Percentiles rank a stretch among this genome's conserved stretches.
Conservation (phyloP, 106 monocot species). For the Allium sativum region DNA sequence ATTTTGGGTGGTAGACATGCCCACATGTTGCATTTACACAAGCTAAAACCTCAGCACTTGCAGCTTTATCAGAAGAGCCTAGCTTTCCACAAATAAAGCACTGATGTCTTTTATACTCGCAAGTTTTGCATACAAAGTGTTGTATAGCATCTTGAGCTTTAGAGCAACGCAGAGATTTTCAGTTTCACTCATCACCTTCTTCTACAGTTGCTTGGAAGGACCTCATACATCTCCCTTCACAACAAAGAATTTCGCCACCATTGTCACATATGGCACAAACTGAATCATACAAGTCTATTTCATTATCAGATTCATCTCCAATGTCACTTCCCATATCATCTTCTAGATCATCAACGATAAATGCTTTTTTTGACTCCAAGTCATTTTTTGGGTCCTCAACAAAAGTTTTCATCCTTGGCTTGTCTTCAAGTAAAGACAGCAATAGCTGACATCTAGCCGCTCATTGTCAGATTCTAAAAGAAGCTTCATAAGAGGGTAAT, state of each 20-base stretch:
- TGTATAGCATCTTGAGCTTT: conserved; percentile 38
- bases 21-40: conserved; percentile 74
- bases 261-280: too few species aligned
- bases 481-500: conserved; percentile 30
- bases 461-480: conserved; percentile 25
- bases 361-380: too few species aligned
- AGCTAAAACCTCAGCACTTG: conserved; percentile 49
- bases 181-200: conserved; percentile 26
- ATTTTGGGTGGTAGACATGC: conserved; percentile 71
- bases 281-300: too few species aligned
- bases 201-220: conserved; percentile 45
- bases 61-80: conserved; percentile 49
- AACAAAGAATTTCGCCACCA: conserved; percentile 24
- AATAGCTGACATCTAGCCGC: conserved; percentile 37
- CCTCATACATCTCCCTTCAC: conserved; percentile 51
- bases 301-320: too few species aligned
- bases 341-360: too few species aligned
- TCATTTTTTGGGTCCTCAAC: too few species aligned
- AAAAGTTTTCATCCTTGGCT: too few species aligned
- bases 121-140: conserved; percentile 66
- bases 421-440: too few species aligned
- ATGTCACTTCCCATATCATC: too few species aligned
- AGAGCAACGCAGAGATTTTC: conserved; percentile 40
- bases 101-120: conserved; percentile 50
- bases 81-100: conserved; percentile 78